Evolutionary conservation across 257 asterid species (phyloP).

Genomic region (Forsythia viridissima): DNA sequence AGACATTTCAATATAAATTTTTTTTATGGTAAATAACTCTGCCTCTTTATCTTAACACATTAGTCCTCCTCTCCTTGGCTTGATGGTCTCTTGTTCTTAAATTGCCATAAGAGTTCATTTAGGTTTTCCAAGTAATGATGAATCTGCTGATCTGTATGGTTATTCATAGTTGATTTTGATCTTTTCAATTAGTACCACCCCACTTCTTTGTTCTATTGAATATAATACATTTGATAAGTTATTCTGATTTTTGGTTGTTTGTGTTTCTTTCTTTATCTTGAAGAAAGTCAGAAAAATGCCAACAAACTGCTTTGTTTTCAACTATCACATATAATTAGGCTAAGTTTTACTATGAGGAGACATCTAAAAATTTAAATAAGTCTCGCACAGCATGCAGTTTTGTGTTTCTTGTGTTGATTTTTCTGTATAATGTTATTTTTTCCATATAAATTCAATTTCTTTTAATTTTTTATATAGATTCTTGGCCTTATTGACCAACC

Average conservation of each 20-base stretch:
- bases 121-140: neutral
- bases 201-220: neutral
- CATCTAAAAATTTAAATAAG: neutral
- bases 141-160: neutral
- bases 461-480: conserved; percentile 48
- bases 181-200: neutral
- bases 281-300: neutral
- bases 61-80: neutral
- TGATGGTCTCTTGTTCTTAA: neutral
- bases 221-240: neutral
- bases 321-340: neutral
- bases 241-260: neutral
- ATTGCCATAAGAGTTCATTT: neutral
- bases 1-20: neutral
- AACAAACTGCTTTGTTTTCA: neutral
- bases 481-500: conserved; percentile 97
- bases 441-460: neutral
- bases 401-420: neutral
- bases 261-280: neutral
- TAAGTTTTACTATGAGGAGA: neutral
- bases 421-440: conserved; percentile 16
- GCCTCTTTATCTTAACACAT: neutral
- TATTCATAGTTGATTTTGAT: neutral
- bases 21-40: neutral
- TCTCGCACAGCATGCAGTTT: neutral